Evolutionary conservation across 2,329 filamentous ascomycete genomes (phyloP).

Genomic region (Hymenoscyphus fructigenus): DNA sequence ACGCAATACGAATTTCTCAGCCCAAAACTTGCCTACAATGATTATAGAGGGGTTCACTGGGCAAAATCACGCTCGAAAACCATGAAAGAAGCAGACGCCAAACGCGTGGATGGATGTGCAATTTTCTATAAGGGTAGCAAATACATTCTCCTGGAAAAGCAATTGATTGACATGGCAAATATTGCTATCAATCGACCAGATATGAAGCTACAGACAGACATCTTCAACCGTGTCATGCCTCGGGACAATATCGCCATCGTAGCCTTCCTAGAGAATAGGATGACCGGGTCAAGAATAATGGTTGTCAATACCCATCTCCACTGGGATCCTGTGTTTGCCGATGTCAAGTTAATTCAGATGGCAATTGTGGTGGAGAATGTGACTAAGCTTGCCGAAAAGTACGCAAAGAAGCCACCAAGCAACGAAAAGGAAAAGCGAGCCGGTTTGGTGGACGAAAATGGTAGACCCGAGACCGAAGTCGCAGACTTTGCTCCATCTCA

Average conservation of each 20-base stretch:
- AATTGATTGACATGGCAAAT: conserved; percentile 86
- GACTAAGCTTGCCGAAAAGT: conserved; percentile 81
- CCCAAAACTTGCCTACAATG: conserved; percentile 78
- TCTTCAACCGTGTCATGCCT: conserved; percentile 98
- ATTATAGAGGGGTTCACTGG: conserved; percentile 94
- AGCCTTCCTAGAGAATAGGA: conserved; percentile 87
- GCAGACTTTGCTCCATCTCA: conserved; percentile 72
- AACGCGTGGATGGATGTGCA: conserved; percentile 90
- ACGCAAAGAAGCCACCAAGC: conserved; percentile 73
- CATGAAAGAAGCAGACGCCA: conserved; percentile 86
- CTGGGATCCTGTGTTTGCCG: conserved; percentile 87
- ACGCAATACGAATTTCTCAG: conserved; percentile 91
- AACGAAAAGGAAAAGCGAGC: conserved; percentile 66
- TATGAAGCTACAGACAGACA: conserved; percentile 96
- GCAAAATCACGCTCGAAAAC: conserved; percentile 87
- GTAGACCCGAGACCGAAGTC: conserved; percentile 50
- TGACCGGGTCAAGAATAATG: conserved; percentile 87
- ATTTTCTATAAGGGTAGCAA: conserved; percentile 97
- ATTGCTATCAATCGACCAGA: conserved; percentile 92
- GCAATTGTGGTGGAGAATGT: conserved; percentile 94
- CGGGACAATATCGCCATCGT: conserved; percentile 95
- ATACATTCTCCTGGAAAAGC: conserved; percentile 90
- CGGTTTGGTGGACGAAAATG: conserved; percentile 41
- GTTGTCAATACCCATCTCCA: conserved; percentile 92
- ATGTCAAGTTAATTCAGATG: conserved; percentile 95